Conservation (phyloP, 768 basidiomycete genomes). For the Pisolithus microcarpus region DNA sequence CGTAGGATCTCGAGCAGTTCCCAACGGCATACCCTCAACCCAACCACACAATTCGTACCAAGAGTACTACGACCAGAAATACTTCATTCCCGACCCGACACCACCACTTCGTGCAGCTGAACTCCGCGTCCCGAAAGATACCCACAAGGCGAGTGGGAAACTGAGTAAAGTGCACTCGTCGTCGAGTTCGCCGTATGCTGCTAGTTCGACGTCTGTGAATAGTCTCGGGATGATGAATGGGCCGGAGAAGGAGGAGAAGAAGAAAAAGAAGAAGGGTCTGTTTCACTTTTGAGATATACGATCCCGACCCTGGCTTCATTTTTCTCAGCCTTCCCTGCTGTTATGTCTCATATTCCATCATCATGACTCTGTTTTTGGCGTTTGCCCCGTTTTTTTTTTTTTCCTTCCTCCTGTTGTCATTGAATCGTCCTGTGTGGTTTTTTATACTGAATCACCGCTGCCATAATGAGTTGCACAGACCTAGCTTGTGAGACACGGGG, state of each 20-base stretch:
- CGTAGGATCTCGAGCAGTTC: slow-evolving; percentile 64
- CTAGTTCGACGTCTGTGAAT: slow-evolving; percentile 42
- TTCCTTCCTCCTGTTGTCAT: not conserved
- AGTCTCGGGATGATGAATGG: slow-evolving; percentile 30
- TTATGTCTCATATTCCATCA: too few relatives aligned
- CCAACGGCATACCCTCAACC: slow-evolving; percentile 58
- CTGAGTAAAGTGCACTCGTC: slow-evolving; percentile 25
- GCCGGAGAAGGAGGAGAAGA: slow-evolving; percentile 47
- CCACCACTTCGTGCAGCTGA: slow-evolving; percentile 23
- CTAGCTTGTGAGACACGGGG: not conserved
- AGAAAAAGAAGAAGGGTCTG: slow-evolving; percentile 71
- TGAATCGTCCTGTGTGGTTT: not conserved
- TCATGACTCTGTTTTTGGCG: too few relatives aligned
- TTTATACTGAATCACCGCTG: too few relatives aligned
- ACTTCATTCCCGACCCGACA: slow-evolving; percentile 39
- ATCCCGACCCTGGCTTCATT: not conserved
- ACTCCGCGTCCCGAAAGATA: slow-evolving; percentile 22
- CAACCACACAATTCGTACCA: slow-evolving; percentile 51
- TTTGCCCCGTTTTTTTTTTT: too few relatives aligned
- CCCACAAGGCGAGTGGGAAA: slow-evolving; percentile 12
- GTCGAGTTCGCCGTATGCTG: slow-evolving; percentile 44
- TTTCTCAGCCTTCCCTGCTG: too few relatives aligned
- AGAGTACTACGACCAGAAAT: slow-evolving; percentile 75
- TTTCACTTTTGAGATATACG: slow-evolving; percentile 48
- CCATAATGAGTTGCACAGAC: not conserved